phyloP scores from a whole-genome alignment of 2,329 filamentous ascomycete species.

The Diaporthe amygdali region DNA sequence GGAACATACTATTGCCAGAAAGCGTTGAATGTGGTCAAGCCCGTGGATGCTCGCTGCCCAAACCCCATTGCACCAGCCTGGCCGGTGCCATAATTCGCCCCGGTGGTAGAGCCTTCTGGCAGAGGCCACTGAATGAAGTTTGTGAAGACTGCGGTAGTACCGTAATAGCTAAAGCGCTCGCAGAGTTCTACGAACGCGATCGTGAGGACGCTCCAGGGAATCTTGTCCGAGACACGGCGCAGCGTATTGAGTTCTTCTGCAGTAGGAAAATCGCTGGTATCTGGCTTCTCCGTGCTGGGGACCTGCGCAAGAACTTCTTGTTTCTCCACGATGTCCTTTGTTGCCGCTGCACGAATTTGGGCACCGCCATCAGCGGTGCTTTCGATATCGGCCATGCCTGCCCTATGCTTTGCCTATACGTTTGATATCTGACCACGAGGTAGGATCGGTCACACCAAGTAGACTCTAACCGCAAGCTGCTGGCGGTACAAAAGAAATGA shows the following conservation, averaged over 20 bases:
- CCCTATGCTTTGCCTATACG: no score
- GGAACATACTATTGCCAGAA: conserved; percentile 67
- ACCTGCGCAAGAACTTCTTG: not conserved
- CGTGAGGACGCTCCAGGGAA: conserved; percentile 65
- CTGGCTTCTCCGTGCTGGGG: conserved; percentile 7
- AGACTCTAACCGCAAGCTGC: not conserved
- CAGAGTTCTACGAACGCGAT: conserved; percentile 73
- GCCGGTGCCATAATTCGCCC: conserved; percentile 43
- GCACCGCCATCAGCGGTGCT: conserved; percentile 9
- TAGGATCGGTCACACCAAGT: not conserved
- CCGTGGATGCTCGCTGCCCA: conserved; percentile 37
- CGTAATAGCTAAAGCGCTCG: conserved; percentile 78
- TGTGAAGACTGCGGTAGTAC: conserved; percentile 65
- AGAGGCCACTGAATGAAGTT: conserved; percentile 69
- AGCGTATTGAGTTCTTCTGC: conserved; percentile 58
- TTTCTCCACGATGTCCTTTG: not conserved
- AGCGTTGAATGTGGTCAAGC: conserved; percentile 48
- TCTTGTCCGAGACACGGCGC: conserved; percentile 58
- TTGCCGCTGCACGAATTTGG: not conserved
- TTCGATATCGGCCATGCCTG: not conserved
- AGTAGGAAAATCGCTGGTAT: conserved; percentile 42
- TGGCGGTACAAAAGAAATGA: not conserved
- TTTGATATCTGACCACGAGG: not conserved
- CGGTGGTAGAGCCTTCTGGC: conserved; percentile 59
- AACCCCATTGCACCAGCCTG: conserved; percentile 61